Percentiles rank a stretch among this genome's conserved stretches.
Evolutionary conservation across 2,329 filamentous ascomycete genomes (phyloP).

Genomic region (Achaetomium macrosporum): DNA sequence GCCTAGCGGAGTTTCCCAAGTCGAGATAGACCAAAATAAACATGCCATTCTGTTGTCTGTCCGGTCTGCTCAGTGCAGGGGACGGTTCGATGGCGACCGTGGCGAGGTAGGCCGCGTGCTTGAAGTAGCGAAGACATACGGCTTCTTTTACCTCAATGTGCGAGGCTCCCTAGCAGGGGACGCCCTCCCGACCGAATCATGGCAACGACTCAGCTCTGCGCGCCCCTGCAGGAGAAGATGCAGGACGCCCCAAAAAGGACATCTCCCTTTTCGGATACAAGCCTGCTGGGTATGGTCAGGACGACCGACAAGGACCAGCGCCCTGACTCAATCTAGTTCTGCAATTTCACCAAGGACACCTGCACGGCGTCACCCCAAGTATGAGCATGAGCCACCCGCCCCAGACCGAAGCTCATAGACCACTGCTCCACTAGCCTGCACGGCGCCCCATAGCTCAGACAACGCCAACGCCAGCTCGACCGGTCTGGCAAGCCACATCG

Average conservation of each 20-base stretch:
- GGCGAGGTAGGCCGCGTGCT: constrained; percentile 9
- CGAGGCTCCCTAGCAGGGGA: constrained; percentile 6
- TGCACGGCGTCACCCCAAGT: constrained; percentile 24
- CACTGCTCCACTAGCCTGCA: constrained; percentile 25
- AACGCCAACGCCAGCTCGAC: constrained; percentile 30
- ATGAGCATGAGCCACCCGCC: constrained; percentile 27
- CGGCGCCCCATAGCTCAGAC: constrained; percentile 28
- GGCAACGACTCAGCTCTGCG: constrained; percentile 14
- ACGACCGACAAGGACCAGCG: constrained; percentile 26
- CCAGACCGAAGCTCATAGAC: constrained; percentile 20
- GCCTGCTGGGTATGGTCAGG: constrained; percentile 25
- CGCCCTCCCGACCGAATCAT: constrained; percentile 2
- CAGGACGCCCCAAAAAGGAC: constrained; percentile 18
- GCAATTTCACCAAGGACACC: constrained; percentile 32
- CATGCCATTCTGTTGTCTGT: constrained; percentile 7
- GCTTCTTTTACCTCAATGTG: constrained; percentile 13
- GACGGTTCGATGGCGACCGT: constrained; percentile 2
- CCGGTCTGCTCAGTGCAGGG: constrained; percentile 3
- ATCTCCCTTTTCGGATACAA: constrained; percentile 31
- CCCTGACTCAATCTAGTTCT: constrained; percentile 32
- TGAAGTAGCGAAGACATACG: constrained; percentile 6
- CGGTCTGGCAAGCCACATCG: constrained; percentile 24
- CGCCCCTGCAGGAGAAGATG: constrained; percentile 28
- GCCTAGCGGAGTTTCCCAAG: too few species aligned
- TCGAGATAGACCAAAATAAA: too few species aligned